These are phyloP conservation scores for Penicillium roqueforti DNA, from an alignment of 495 filamentous ascomycete genomes.

Conservation along the genomic window DNA sequence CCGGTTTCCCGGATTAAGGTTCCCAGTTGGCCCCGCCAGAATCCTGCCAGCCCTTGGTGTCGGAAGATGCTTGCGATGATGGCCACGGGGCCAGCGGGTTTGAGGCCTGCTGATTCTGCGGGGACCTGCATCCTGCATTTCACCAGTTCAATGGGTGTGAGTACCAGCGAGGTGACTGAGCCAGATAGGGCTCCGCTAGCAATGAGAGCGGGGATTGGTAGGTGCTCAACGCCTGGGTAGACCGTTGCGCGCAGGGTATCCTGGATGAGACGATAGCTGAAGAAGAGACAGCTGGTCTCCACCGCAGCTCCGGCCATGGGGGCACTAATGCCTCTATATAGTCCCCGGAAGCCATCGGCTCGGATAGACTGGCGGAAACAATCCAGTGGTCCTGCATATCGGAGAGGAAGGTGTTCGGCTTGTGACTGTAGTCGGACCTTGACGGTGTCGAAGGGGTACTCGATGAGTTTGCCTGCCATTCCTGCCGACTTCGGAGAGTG, in stretches of 20 bases:
- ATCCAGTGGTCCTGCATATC: conserved; percentile 83
- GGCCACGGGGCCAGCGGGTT: conserved; percentile 47
- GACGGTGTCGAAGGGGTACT: conserved; percentile 98
- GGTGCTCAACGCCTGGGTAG: conserved; percentile 46
- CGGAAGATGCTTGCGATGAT: conserved; percentile 74
- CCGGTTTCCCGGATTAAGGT: conserved; percentile 93
- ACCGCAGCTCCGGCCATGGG: conserved; percentile 87
- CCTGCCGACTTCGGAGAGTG: conserved; percentile 62
- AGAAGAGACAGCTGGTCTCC: conserved; percentile 92
- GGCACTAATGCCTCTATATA: conserved; percentile 92
- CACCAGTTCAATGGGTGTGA: conserved; percentile 94
- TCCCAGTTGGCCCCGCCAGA: conserved; percentile 93
- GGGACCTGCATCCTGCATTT: conserved; percentile 98
- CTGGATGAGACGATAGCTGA: conserved; percentile 73
- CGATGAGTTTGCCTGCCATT: conserved; percentile 89
- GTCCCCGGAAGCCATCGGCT: conserved; percentile 63
- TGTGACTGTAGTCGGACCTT: conserved; percentile 76
- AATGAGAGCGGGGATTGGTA: conserved; percentile 70
- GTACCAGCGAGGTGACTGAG: conserved; percentile 81
- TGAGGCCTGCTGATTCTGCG: conserved; percentile 34
- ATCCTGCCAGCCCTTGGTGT: conserved; percentile 74
- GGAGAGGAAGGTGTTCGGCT: conserved; percentile 74
- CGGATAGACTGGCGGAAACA: conserved; percentile 84
- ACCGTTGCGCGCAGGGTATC: conserved; percentile 57
- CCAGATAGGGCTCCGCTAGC: conserved; percentile 78